phyloP scores from a whole-genome alignment of 2,329 filamentous ascomycete species.

The Aspergillus sp. region DNA sequence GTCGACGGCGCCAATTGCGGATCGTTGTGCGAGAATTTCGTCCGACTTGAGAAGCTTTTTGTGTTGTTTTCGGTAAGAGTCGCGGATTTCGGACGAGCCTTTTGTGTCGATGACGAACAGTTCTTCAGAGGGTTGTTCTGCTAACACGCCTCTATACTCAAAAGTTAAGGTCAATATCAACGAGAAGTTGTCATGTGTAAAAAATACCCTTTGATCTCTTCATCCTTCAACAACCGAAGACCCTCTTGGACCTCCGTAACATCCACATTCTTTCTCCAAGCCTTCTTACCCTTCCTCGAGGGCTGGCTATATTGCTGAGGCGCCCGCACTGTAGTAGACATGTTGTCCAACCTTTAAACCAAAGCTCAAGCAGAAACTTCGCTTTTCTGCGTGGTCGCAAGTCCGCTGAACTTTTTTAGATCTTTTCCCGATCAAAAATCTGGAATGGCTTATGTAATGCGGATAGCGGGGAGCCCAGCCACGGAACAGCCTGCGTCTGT shows the following conservation, averaged over 20 bases:
- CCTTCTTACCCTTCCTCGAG: constrained; percentile 96
- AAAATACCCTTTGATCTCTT: constrained; percentile 82
- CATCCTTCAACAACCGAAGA: constrained; percentile 80
- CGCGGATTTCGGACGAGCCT: constrained; percentile 70
- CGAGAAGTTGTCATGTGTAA: background rate
- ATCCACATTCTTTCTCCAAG: constrained; percentile 98
- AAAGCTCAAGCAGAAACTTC: constrained; percentile 17
- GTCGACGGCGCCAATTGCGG: constrained; percentile 77
- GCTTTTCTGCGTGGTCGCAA: background rate
- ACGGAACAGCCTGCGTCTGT: constrained; percentile 22
- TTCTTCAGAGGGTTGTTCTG: constrained; percentile 79
- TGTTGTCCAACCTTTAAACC: constrained; percentile 23
- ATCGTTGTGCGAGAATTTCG: constrained; percentile 86
- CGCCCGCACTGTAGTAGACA: constrained; percentile 52
- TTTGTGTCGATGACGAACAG: constrained; percentile 82
- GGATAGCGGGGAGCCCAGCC: constrained; percentile 12
- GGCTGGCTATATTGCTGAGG: constrained; percentile 84
- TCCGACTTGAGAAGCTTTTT: constrained; percentile 88
- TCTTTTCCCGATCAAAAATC: constrained; percentile 32
- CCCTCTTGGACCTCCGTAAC: constrained; percentile 83
- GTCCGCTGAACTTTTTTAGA: background rate
- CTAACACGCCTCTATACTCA: constrained; percentile 72
- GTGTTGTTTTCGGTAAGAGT: constrained; percentile 66
- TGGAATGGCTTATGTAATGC: constrained; percentile 38
- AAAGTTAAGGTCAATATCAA: constrained; percentile 15